phyloP scores from a whole-genome alignment of 805 yeast species.

The Huiozyma naganishii region DNA sequence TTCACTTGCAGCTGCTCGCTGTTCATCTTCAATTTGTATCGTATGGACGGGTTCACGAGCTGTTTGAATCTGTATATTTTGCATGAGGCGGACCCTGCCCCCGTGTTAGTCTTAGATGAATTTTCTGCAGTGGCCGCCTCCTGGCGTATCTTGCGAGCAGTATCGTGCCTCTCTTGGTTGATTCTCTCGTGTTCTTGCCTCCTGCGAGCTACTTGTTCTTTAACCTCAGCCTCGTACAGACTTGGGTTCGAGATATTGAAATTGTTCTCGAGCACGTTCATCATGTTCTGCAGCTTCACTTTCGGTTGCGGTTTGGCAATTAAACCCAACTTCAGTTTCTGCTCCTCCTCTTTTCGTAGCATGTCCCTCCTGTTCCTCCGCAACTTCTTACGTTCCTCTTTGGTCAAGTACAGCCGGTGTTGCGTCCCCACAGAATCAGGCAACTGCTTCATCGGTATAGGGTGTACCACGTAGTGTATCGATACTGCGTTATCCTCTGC shows the following conservation, averaged over 20 bases:
- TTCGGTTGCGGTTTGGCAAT: slow-evolving; percentile 87
- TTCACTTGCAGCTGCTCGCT: slow-evolving; percentile 60
- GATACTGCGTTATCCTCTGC: slow-evolving; percentile 33
- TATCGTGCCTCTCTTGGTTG: slow-evolving; percentile 47
- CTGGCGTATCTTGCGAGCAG: slow-evolving; percentile 10
- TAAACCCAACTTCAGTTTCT: slow-evolving; percentile 66
- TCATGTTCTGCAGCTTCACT: slow-evolving; percentile 71
- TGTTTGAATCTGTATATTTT: slow-evolving; percentile 49
- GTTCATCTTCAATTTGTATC: slow-evolving; percentile 66
- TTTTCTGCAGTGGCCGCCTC: neutral
- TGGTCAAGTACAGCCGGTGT: slow-evolving; percentile 53
- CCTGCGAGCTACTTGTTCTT: slow-evolving; percentile 56
- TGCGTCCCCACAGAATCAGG: slow-evolving; percentile 33
- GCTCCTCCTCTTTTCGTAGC: slow-evolving; percentile 59
- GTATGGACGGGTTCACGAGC: slow-evolving; percentile 53
- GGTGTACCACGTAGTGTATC: slow-evolving; percentile 72
- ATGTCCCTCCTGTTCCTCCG: slow-evolving; percentile 60
- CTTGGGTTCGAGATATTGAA: slow-evolving; percentile 88
- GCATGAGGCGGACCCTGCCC: slow-evolving; percentile 6
- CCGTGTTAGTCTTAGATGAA: neutral
- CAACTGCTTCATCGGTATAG: slow-evolving; percentile 50
- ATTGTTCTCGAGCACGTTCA: slow-evolving; percentile 68
- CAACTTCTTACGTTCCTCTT: slow-evolving; percentile 61
- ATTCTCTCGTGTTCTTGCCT: slow-evolving; percentile 42
- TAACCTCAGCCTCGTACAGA: slow-evolving; percentile 62